Conservation (phyloP, 331 rosid species). For the Prunus yedoensis region DNA sequence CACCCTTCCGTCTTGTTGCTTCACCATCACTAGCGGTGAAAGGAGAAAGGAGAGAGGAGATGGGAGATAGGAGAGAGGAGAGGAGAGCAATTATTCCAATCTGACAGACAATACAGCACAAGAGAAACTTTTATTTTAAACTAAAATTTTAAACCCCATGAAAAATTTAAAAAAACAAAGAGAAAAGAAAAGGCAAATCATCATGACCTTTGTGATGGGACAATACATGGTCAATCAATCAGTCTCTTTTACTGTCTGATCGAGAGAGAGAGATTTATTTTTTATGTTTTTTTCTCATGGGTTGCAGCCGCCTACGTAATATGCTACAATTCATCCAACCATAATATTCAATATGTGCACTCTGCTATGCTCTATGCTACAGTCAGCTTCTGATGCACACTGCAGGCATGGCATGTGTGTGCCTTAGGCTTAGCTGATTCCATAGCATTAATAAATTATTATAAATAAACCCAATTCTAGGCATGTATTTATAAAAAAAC, state of each 20-base stretch:
- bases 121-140: not conserved
- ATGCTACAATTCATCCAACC: not conserved
- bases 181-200: constrained; percentile 8
- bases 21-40: constrained; percentile 17
- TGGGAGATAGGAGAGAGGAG: not conserved
- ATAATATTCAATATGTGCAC: too few species aligned
- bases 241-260: not conserved
- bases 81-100: constrained; percentile 35
- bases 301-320: constrained; percentile 41
- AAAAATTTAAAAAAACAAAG: not conserved
- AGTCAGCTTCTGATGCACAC: not conserved
- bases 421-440: constrained; percentile 21
- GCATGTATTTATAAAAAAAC: too few species aligned
- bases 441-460: constrained; percentile 15
- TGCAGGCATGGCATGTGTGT: constrained; percentile 23
- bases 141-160: not conserved
- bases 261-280: not conserved
- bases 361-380: too few species aligned
- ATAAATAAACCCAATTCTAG: too few species aligned
- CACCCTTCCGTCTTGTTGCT: constrained; percentile 16
- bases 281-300: constrained; percentile 8
- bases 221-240: constrained; percentile 41
- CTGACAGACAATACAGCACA: constrained; percentile 27
- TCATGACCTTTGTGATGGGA: constrained; percentile 52
- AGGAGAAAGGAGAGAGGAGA: not conserved